A percentile compares a stretch with the other conserved stretches of the same genome.
Evolutionary conservation across 306 rosid species (phyloP).

Genomic region (Castanospermum australe): DNA sequence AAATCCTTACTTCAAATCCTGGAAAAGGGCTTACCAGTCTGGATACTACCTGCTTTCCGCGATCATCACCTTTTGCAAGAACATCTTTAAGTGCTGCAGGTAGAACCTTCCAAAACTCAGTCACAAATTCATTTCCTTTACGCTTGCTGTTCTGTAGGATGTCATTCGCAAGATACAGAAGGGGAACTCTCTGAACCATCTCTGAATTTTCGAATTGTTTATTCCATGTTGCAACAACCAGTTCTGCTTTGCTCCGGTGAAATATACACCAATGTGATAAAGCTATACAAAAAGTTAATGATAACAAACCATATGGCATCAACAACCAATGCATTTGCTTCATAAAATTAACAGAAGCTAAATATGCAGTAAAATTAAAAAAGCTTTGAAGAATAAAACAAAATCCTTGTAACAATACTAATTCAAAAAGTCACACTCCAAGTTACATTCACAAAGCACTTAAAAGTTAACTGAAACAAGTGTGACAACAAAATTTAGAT

Average conservation of each 20-base stretch:
- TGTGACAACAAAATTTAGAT: not conserved
- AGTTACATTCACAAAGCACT: not conserved
- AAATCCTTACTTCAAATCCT: constrained; percentile 17
- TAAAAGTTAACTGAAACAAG: not conserved
- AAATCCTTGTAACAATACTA: not conserved
- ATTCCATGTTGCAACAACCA: constrained; percentile 85
- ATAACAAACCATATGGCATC: constrained; percentile 2
- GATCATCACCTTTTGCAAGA: constrained; percentile 54
- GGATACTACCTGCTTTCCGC: constrained; percentile 62
- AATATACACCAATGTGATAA: constrained; percentile 91
- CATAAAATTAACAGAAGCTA: not conserved
- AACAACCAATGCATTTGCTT: not conserved
- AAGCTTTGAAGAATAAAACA: not conserved
- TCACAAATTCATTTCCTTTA: constrained; percentile 87
- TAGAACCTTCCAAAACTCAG: constrained; percentile 90
- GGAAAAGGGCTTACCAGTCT: constrained; percentile 58
- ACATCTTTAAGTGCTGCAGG: constrained; percentile 72
- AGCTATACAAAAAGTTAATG: constrained; percentile 57
- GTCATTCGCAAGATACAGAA: constrained; percentile 85
- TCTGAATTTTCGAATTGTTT: constrained; percentile 66
- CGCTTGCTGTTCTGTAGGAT: constrained; percentile 88
- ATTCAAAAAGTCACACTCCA: not conserved
- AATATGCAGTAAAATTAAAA: not conserved
- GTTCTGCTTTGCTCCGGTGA: constrained; percentile 77
- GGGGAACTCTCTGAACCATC: constrained; percentile 71